A percentile compares a stretch with the other conserved stretches of the same genome.
These are phyloP conservation scores for Penicillium paneum DNA, from an alignment of 2,329 filamentous ascomycete species.

Conservation along the genomic window DNA sequence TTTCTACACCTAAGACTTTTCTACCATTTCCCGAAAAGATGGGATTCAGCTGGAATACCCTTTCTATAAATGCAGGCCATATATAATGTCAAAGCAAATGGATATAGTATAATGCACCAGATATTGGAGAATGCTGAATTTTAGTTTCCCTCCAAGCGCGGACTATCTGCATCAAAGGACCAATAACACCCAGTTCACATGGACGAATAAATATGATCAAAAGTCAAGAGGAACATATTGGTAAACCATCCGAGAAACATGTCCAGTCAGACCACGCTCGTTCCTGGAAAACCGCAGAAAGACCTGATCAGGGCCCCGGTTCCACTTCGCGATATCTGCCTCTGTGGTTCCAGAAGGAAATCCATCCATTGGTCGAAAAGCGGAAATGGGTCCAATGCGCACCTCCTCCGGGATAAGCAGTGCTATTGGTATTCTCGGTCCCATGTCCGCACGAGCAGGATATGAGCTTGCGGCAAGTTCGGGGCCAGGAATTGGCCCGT, in stretches of 20 bases:
- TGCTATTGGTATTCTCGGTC: background rate
- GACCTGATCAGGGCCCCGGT: slow-evolving; percentile 13
- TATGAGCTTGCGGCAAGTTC: background rate
- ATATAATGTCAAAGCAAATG: too few relatives aligned
- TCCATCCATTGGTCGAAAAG: slow-evolving; percentile 24
- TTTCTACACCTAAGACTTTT: background rate
- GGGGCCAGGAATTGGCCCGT: background rate
- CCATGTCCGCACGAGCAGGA: background rate
- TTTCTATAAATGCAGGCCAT: background rate
- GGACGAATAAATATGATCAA: background rate
- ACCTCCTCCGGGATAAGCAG: slow-evolving; percentile 23
- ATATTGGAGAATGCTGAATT: background rate
- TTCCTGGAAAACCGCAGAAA: slow-evolving; percentile 26
- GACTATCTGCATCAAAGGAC: background rate
- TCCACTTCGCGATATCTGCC: slow-evolving; percentile 23
- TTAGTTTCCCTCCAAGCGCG: background rate
- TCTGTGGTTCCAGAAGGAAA: slow-evolving; percentile 15
- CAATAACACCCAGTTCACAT: background rate
- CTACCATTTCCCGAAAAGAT: background rate
- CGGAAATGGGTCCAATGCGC: slow-evolving; percentile 25
- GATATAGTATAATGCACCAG: background rate
- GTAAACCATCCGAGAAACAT: slow-evolving; percentile 22
- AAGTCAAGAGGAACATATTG: slow-evolving; percentile 23
- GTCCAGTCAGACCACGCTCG: slow-evolving; percentile 11
- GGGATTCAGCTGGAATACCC: background rate